A percentile compares a stretch with the other conserved stretches of the same genome.
phyloP scores from a whole-genome alignment of 192 early-diverging fungal genomes.

The Mortierella claussenii region DNA sequence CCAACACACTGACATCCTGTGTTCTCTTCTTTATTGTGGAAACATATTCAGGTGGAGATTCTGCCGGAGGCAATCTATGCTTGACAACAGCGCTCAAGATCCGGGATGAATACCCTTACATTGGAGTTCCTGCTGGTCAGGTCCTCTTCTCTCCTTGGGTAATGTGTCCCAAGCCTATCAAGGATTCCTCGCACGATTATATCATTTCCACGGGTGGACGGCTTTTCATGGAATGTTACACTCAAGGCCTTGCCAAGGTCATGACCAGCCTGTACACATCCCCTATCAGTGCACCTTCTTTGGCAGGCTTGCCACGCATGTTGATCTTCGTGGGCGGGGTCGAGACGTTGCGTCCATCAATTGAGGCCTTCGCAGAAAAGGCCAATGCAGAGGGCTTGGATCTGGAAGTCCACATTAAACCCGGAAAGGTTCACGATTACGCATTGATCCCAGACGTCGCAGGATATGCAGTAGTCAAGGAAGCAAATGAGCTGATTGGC shows the following conservation, averaged over 20 bases:
- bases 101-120: constrained; percentile 27
- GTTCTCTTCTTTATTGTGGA: no score
- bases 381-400: constrained; percentile 35
- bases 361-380: constrained; percentile 37
- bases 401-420: constrained; percentile 12
- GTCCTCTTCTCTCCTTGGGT: constrained; percentile 51
- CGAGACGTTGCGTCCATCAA: constrained; percentile 37
- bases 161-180: constrained; percentile 38
- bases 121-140: constrained; percentile 34
- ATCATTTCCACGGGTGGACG: constrained; percentile 14
- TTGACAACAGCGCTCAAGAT: constrained; percentile 39
- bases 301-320: constrained; percentile 28
- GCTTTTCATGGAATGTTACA: constrained; percentile 28
- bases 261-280: constrained; percentile 25
- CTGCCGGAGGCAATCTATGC: constrained; percentile 51
- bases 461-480: constrained; percentile 8
- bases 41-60: constrained; percentile 35
- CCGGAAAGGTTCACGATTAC: constrained; percentile 29
- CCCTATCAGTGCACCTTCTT: constrained; percentile 21
- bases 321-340: constrained; percentile 39
- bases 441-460: constrained; percentile 35
- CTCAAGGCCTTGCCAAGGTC: constrained; percentile 21
- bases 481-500: constrained; percentile 18
- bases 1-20: no score
- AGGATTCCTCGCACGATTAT: constrained; percentile 28